Evolutionary conservation across 495 filamentous ascomycete genomes (phyloP).

Genomic region (Penicillium goetzii): DNA sequence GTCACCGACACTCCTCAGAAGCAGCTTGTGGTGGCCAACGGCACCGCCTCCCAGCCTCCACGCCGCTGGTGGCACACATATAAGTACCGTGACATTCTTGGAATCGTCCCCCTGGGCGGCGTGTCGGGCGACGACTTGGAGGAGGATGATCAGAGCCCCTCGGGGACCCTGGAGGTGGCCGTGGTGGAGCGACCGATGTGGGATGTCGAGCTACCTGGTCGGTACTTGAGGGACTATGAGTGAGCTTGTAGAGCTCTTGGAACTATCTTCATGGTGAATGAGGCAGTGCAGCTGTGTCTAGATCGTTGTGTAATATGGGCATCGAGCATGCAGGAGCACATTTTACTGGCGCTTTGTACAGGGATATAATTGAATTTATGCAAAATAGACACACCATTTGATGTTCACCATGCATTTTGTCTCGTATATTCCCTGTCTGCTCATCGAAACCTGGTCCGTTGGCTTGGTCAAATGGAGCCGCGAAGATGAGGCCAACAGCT

Average conservation of each 20-base stretch:
- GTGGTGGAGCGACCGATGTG: conserved; percentile 85
- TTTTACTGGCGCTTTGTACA: conserved; percentile 33
- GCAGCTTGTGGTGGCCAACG: conserved; percentile 29
- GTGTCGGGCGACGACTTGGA: conserved; percentile 23
- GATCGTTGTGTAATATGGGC: conserved; percentile 24
- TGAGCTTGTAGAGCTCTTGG: conserved; percentile 29
- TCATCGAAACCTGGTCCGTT: background rate
- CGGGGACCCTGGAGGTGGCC: conserved; percentile 70
- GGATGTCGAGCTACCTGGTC: conserved; percentile 78
- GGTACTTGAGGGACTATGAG: conserved; percentile 71
- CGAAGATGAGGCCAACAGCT: conserved; percentile 14
- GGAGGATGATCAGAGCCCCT: conserved; percentile 29
- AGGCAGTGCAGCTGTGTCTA: conserved; percentile 17
- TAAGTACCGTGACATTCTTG: conserved; percentile 89
- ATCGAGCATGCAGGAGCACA: conserved; percentile 29
- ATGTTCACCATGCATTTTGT: background rate
- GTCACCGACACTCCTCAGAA: conserved; percentile 31
- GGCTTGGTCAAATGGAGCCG: background rate
- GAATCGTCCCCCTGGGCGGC: conserved; percentile 70
- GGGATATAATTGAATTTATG: conserved; percentile 15
- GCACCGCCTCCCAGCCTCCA: conserved; percentile 27
- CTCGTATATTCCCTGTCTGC: conserved; percentile 2
- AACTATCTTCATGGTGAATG: conserved; percentile 1
- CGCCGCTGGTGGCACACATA: conserved; percentile 75
- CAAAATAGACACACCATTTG: conserved; percentile 16